Percentiles rank a stretch among this genome's conserved stretches.
Conservation (phyloP, 1,139 yeast genomes). For the Geotrichum cucujoidarum region DNA sequence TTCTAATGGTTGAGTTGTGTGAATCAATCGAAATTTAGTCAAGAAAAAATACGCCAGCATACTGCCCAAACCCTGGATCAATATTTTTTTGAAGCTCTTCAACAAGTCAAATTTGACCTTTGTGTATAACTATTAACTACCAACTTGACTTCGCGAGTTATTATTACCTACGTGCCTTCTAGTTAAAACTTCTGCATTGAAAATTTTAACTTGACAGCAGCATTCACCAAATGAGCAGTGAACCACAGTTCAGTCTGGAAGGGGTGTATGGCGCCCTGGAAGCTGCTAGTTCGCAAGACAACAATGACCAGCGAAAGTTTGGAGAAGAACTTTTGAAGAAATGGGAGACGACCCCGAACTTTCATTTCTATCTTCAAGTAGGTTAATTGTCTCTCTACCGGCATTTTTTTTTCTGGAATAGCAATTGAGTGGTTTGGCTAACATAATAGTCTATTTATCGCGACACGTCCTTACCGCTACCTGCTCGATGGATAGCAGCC, state of each 20-base stretch:
- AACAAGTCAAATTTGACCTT: neutral
- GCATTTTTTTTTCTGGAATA: too few species aligned
- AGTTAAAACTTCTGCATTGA: too few species aligned
- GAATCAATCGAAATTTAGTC: too few species aligned
- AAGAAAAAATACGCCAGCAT: too few species aligned
- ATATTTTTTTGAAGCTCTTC: neutral
- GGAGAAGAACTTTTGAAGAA: slow-evolving; percentile 66
- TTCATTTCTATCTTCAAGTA: slow-evolving; percentile 52
- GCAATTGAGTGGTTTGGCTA: too few species aligned
- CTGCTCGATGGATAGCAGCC: slow-evolving; percentile 78
- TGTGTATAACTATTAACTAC: neutral
- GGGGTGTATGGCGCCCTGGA: slow-evolving; percentile 35
- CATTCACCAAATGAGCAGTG: neutral
- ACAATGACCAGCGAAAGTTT: slow-evolving; percentile 45
- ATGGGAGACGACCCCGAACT: slow-evolving; percentile 66
- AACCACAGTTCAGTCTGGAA: slow-evolving; percentile 5
- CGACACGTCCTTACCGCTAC: slow-evolving; percentile 53
- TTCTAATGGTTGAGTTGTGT: too few species aligned
- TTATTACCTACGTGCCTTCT: too few species aligned
- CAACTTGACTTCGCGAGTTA: neutral
- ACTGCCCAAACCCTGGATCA: slow-evolving; percentile 10
- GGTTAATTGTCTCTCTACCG: too few species aligned
- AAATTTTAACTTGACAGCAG: neutral
- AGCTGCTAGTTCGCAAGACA: slow-evolving; percentile 51
- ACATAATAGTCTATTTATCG: slow-evolving; percentile 51